Conservation (phyloP, 164 flowering plant genomes). For the Cinnamomum micranthum region DNA sequence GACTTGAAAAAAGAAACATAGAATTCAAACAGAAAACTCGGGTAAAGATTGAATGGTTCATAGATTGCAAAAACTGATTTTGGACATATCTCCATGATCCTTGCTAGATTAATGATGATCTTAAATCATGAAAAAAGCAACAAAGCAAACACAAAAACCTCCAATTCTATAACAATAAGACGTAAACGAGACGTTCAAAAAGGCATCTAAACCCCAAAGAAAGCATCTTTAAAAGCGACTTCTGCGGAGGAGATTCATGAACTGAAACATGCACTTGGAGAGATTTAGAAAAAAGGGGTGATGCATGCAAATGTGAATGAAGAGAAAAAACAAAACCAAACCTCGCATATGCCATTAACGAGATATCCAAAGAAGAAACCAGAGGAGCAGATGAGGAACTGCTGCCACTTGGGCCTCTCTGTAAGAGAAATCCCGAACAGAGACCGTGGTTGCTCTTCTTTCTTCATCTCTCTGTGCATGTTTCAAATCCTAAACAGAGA, state of each 20-base stretch:
- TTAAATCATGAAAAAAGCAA: neutral
- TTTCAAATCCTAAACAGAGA: neutral
- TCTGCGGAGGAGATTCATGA: neutral
- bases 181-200: neutral
- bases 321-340: conserved; percentile 3
- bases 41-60: neutral
- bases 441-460: conserved; percentile 62
- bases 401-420: conserved; percentile 68
- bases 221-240: neutral
- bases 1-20: too few species aligned
- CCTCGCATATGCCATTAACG: conserved; percentile 96
- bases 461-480: conserved; percentile 39
- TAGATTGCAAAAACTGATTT: neutral
- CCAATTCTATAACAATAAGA: neutral
- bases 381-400: conserved; percentile 76
- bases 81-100: neutral
- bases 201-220: neutral
- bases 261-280: neutral
- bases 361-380: conserved; percentile 98
- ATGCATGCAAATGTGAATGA: neutral
- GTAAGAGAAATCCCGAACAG: conserved; percentile 74
- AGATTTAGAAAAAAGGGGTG: neutral
- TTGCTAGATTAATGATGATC: neutral
- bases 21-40: neutral
- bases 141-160: neutral